Evolutionary conservation across 148 eudicot genomes (phyloP).

Genomic region (Fagopyrum tataricum): DNA sequence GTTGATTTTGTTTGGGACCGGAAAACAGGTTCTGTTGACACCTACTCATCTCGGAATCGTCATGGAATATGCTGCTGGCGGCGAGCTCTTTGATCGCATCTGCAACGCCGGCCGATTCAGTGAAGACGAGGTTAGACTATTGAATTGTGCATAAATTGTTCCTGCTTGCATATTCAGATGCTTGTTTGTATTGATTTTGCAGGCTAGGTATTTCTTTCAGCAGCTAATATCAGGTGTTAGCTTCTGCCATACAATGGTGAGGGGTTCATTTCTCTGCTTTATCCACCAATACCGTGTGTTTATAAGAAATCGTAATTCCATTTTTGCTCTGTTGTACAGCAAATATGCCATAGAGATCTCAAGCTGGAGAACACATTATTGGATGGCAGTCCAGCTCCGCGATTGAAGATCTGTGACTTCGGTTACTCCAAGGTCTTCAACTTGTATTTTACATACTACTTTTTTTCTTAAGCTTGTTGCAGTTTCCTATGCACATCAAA

Average conservation of each 20-base stretch:
- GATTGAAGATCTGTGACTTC: slow-evolving; percentile 84
- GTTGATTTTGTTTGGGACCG: not conserved
- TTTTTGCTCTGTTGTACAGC: slow-evolving; percentile 26
- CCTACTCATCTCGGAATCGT: slow-evolving; percentile 73
- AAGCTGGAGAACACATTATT: slow-evolving; percentile 74
- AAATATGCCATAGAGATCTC: slow-evolving; percentile 81
- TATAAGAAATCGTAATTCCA: not conserved
- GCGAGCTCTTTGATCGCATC: slow-evolving; percentile 67
- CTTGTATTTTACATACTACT: not conserved
- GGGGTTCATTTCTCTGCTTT: not conserved
- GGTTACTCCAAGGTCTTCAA: slow-evolving; percentile 72
- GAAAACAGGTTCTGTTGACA: slow-evolving; percentile 49
- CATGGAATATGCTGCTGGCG: slow-evolving; percentile 83
- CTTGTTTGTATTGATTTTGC: slow-evolving; percentile 10
- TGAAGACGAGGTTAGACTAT: slow-evolving; percentile 47
- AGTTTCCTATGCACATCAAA: not conserved
- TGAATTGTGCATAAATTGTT: not conserved
- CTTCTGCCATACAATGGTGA: slow-evolving; percentile 77
- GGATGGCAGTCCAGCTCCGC: slow-evolving; percentile 75
- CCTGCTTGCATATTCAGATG: not conserved
- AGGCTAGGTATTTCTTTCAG: slow-evolving; percentile 80
- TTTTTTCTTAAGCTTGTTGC: not conserved
- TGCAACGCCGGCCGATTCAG: slow-evolving; percentile 66
- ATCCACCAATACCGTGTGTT: not conserved
- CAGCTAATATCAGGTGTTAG: slow-evolving; percentile 77